A percentile compares a stretch with the other conserved stretches of the same genome.
These are phyloP conservation scores for Saxophila tyrrhenica DNA, from an alignment of 495 filamentous ascomycete species.

Conservation along the genomic window DNA sequence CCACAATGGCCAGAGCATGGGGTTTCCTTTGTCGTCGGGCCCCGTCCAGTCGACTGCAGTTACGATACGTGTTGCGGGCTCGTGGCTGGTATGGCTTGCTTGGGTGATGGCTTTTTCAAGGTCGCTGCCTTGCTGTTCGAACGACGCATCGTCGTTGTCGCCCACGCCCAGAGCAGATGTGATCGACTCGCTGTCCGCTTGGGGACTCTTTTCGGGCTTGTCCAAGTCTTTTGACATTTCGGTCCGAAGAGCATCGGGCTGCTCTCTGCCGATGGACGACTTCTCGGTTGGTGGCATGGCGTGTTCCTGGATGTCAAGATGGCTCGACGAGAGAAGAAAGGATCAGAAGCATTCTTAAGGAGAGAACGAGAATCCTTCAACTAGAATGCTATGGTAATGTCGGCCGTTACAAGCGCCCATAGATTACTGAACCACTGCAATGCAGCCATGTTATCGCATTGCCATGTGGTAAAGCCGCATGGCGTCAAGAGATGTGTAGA, in stretches of 20 bases:
- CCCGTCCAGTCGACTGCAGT: slow-evolving; percentile 27
- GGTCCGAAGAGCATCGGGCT: background rate
- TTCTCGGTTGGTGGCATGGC: background rate
- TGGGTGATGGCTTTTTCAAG: background rate
- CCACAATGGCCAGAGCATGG: slow-evolving; percentile 30
- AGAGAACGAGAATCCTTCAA: no score
- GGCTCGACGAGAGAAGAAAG: no score
- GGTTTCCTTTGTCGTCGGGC: slow-evolving; percentile 31
- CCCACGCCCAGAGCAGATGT: background rate
- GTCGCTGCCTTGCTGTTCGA: background rate
- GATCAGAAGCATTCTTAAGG: no score
- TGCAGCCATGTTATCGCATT: no score
- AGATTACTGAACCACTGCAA: no score
- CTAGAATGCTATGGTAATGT: no score
- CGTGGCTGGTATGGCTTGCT: background rate
- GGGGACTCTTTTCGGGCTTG: background rate
- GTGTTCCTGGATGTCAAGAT: background rate
- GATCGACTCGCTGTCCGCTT: background rate
- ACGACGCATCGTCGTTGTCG: background rate
- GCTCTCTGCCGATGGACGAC: no score
- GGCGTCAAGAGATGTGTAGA: no score
- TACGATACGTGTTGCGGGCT: background rate
- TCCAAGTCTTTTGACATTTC: background rate
- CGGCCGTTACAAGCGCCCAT: no score
- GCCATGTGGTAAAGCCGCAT: no score